phyloP scores from a whole-genome alignment of 805 yeast species.

The Starmerella floricola region DNA sequence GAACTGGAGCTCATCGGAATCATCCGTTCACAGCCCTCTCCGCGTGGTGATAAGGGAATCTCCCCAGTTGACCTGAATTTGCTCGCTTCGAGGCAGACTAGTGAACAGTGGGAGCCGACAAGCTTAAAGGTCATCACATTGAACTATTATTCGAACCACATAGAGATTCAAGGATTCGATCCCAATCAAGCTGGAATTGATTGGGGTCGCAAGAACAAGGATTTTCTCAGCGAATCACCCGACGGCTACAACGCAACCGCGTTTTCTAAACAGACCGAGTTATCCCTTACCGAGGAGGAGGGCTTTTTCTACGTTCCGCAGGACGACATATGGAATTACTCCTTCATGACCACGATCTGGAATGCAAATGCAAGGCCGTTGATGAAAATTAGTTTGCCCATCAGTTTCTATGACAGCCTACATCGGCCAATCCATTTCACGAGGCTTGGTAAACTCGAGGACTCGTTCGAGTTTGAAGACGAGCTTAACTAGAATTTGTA shows the following conservation, averaged over 20 bases:
- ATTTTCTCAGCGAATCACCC: conserved; percentile 43
- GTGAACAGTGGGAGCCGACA: conserved; percentile 25
- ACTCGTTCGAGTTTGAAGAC: conserved; percentile 22
- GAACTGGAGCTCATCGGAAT: conserved; percentile 76
- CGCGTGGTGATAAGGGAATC: conserved; percentile 38
- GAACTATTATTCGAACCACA: conserved; percentile 71
- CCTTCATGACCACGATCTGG: conserved; percentile 81
- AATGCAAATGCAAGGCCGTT: conserved; percentile 46
- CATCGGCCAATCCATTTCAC: conserved; percentile 86
- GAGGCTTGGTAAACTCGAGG: conserved; percentile 56
- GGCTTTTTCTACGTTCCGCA: conserved; percentile 84
- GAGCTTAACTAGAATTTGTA: not conserved
- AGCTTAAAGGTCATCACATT: conserved; percentile 46
- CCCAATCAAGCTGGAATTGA: conserved; percentile 51
- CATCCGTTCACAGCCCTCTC: conserved; percentile 81
- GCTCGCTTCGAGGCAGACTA: conserved; percentile 38
- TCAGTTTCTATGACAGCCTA: conserved; percentile 67
- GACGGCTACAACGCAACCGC: conserved; percentile 41
- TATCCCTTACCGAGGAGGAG: conserved; percentile 55
- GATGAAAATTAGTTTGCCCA: conserved; percentile 65
- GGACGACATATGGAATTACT: conserved; percentile 77
- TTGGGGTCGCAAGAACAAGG: conserved; percentile 66
- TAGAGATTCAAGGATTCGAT: conserved; percentile 56
- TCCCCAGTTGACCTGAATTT: conserved; percentile 62
- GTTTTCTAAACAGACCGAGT: conserved; percentile 44